These are phyloP conservation scores for Starmerella etchellsii DNA, from an alignment of 805 yeast genomes.

Conservation along the genomic window DNA sequence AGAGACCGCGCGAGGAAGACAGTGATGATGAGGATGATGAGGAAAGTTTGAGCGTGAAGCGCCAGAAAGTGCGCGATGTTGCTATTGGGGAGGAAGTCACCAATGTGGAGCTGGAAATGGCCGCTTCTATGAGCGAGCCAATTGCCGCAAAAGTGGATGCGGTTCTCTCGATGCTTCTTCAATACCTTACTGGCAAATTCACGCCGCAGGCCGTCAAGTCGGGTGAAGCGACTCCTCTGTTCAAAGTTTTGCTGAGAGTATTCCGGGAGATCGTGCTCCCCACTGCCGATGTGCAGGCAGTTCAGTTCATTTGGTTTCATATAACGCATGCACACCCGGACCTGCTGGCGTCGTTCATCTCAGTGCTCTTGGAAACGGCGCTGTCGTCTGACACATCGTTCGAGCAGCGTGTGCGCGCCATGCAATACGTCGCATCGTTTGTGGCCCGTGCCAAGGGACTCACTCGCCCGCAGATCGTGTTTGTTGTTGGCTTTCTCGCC, in stretches of 20 bases:
- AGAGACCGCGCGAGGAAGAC: conserved; percentile 22
- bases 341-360: conserved; percentile 72
- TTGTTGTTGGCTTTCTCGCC: conserved; percentile 68
- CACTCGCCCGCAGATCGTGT: conserved; percentile 57
- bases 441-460: conserved; percentile 74
- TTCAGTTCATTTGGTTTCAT: conserved; percentile 73
- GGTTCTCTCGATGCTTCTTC: conserved; percentile 46
- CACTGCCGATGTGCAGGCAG: conserved; percentile 79
- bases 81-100: conserved; percentile 26
- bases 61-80: neutral
- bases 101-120: conserved; percentile 26
- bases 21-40: conserved; percentile 23
- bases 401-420: conserved; percentile 71
- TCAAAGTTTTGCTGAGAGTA: conserved; percentile 58
- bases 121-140: conserved; percentile 35
- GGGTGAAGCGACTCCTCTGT: conserved; percentile 56
- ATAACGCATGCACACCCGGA: conserved; percentile 72
- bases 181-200: conserved; percentile 37
- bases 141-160: conserved; percentile 62
- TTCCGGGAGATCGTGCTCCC: conserved; percentile 77
- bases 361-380: conserved; percentile 68
- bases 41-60: conserved; percentile 11
- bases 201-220: conserved; percentile 39
- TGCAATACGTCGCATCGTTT: conserved; percentile 84
- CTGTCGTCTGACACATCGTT: conserved; percentile 54